Percentiles rank a stretch among this genome's conserved stretches.
Evolutionary conservation across 768 basidiomycete genomes (phyloP).

Genomic region (Macrolepiota albuminosa): DNA sequence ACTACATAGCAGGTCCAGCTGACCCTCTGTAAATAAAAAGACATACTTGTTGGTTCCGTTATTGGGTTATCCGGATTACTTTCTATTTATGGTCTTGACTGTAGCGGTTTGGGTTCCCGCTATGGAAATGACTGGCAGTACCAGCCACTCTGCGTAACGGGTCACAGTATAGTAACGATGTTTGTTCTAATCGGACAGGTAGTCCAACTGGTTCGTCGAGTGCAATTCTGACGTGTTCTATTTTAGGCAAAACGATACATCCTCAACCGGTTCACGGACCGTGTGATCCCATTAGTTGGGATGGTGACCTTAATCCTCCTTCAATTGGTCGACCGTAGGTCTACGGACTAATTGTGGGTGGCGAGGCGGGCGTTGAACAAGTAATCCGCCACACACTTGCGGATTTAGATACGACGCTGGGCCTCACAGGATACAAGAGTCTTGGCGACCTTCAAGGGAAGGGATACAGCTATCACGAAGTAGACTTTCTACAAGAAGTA

Average conservation of each 20-base stretch:
- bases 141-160: no score
- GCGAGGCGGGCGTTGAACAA: slow-evolving; percentile 72
- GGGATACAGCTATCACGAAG: slow-evolving; percentile 44
- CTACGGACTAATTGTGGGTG: slow-evolving; percentile 66
- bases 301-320: not conserved
- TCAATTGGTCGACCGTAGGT: slow-evolving; percentile 70
- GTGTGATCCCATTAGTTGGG: no score
- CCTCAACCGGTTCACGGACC: no score
- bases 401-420: slow-evolving; percentile 63
- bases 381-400: slow-evolving; percentile 64
- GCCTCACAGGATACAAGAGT: slow-evolving; percentile 53
- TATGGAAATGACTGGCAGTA: no score
- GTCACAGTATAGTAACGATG: no score
- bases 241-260: no score
- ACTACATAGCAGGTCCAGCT: not conserved
- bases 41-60: not conserved
- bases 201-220: no score
- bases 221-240: no score
- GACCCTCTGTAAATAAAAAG: not conserved
- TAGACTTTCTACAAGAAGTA: slow-evolving; percentile 23
- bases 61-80: not conserved
- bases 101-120: no score
- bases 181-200: no score
- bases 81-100: not conserved
- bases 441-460: slow-evolving; percentile 58